Evolutionary conservation across 306 rosid species (phyloP).

Genomic region (Gillenia trifoliata): DNA sequence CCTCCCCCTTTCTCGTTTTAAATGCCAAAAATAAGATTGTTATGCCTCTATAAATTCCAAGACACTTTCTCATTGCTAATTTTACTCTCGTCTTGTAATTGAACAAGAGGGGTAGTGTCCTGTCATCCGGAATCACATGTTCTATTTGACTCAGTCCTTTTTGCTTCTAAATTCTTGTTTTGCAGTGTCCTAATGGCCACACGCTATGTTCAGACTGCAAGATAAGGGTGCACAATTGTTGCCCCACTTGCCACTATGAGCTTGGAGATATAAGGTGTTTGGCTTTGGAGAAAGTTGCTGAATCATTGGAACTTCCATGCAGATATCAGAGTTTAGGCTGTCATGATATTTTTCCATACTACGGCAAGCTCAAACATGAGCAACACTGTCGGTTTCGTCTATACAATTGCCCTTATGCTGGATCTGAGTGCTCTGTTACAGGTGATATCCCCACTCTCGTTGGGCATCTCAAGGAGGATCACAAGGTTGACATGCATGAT

Average conservation of each 20-base stretch:
- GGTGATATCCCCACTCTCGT: slow-evolving; percentile 83
- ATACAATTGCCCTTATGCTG: slow-evolving; percentile 86
- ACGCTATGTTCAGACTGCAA: slow-evolving; percentile 85
- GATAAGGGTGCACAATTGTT: slow-evolving; percentile 63
- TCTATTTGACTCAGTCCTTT: slow-evolving; percentile 22
- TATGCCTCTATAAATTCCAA: neutral
- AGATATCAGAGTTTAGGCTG: slow-evolving; percentile 78
- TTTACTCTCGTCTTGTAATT: neutral
- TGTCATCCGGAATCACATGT: neutral
- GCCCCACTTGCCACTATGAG: slow-evolving; percentile 83
- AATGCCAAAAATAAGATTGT: neutral
- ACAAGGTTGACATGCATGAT: slow-evolving; percentile 91
- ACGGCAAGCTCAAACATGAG: slow-evolving; percentile 78
- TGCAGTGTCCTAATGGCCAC: slow-evolving; percentile 98
- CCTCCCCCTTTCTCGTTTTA: neutral
- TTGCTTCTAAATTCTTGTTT: slow-evolving; percentile 16
- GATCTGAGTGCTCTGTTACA: slow-evolving; percentile 78
- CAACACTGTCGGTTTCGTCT: slow-evolving; percentile 78
- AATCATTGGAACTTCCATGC: slow-evolving; percentile 86
- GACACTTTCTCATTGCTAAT: neutral
- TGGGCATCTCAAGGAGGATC: slow-evolving; percentile 78
- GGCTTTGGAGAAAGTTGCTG: slow-evolving; percentile 95
- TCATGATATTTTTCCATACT: slow-evolving; percentile 72
- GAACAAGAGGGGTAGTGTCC: neutral
- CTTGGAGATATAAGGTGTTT: slow-evolving; percentile 85